These are phyloP conservation scores for Bacterosira constricta DNA, from an alignment of 108 stramenopile species.

Conservation along the genomic window DNA sequence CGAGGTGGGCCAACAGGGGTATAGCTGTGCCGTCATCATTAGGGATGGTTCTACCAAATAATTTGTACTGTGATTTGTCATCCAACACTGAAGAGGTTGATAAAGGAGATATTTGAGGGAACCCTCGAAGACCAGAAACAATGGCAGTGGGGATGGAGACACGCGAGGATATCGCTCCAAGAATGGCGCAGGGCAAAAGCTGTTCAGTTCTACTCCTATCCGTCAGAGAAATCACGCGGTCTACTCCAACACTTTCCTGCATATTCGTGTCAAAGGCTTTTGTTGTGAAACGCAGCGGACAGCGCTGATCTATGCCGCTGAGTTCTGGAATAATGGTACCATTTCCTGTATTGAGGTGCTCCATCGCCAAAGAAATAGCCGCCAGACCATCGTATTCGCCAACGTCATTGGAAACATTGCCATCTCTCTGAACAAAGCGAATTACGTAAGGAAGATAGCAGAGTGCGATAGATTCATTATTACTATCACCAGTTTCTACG, in stretches of 20 bases:
- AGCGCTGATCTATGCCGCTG: slow-evolving; percentile 2
- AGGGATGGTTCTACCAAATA: slow-evolving; percentile 17
- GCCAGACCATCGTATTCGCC: slow-evolving; percentile 21
- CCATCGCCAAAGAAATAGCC: slow-evolving; percentile 20
- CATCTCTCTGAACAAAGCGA: too few species aligned
- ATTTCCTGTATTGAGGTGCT: slow-evolving; percentile 33
- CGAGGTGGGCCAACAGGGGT: slow-evolving; percentile 16
- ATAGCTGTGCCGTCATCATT: slow-evolving; percentile 25
- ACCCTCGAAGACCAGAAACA: slow-evolving; percentile 53
- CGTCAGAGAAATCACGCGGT: slow-evolving; percentile 30
- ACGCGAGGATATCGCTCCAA: slow-evolving; percentile 48
- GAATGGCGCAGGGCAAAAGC: slow-evolving; percentile 51
- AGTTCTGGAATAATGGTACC: slow-evolving; percentile 32
- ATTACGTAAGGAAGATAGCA: slow-evolving; percentile 24
- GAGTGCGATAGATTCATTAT: neutral
- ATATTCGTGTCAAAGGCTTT: slow-evolving; percentile 14
- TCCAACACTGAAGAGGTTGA: slow-evolving; percentile 35
- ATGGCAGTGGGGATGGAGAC: slow-evolving; percentile 54
- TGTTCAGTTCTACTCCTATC: slow-evolving; percentile 3
- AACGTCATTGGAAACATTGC: neutral
- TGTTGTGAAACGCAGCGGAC: slow-evolving; percentile 2
- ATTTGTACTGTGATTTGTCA: slow-evolving; percentile 19
- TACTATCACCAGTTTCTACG: neutral
- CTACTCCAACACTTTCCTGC: slow-evolving; percentile 4
- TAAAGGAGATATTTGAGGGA: slow-evolving; percentile 55